Evolutionary conservation across 192 early-diverging fungal species (phyloP).

Genomic region (Gonapodya prolifera): DNA sequence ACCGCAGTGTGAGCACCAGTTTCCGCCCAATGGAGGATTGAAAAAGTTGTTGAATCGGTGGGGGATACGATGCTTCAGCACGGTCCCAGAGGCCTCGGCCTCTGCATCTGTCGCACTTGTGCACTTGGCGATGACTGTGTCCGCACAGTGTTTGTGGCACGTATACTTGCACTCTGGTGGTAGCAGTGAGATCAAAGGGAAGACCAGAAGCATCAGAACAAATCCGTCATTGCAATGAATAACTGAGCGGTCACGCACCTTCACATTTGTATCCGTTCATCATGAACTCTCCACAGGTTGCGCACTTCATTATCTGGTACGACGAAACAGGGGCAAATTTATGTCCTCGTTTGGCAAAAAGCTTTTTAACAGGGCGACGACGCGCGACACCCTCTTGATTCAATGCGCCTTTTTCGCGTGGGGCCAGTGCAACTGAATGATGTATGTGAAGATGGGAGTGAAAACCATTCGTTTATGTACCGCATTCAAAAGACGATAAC

Average conservation of each 20-base stretch:
- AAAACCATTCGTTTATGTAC: background rate
- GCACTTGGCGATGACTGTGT: constrained; percentile 78
- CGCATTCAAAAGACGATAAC: background rate
- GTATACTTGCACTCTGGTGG: constrained; percentile 76
- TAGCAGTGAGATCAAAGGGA: background rate
- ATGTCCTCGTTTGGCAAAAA: constrained; percentile 82
- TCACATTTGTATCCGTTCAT: constrained; percentile 78
- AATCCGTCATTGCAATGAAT: background rate
- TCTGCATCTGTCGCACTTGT: constrained; percentile 57
- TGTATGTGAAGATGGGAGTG: background rate
- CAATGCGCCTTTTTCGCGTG: background rate
- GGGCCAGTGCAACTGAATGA: background rate
- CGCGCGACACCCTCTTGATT: constrained; percentile 7
- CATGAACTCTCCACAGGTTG: constrained; percentile 86
- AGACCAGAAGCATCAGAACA: background rate
- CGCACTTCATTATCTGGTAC: constrained; percentile 98
- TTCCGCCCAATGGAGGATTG: constrained; percentile 51
- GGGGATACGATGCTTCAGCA: constrained; percentile 83
- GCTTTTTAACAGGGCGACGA: constrained; percentile 65
- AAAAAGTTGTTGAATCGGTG: constrained; percentile 85
- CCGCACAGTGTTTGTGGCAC: constrained; percentile 83
- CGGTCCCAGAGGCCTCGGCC: constrained; percentile 30
- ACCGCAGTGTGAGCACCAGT: constrained; percentile 98
- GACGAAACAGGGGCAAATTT: constrained; percentile 82
- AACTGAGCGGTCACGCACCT: constrained; percentile 58